phyloP scores from a whole-genome alignment of 78 protist species.

The Pigoraptor vietnamica region DNA sequence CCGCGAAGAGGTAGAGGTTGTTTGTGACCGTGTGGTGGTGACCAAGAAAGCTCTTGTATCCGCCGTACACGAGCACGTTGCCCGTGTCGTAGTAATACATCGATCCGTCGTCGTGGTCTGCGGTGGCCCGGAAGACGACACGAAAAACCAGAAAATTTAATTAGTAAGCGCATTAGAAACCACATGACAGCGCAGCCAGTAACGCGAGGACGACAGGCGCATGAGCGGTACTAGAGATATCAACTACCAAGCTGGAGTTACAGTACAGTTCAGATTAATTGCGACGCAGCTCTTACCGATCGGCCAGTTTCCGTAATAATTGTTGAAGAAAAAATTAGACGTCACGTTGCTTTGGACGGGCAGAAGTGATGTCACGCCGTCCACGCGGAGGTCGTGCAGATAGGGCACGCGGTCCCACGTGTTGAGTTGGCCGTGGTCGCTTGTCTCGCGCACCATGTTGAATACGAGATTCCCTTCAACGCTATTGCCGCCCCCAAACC shows the following conservation, averaged over 20 bases:
- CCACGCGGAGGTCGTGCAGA: neutral
- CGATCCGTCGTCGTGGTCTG: constrained; percentile 41
- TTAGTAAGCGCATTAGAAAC: no score
- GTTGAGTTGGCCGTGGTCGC: constrained; percentile 39
- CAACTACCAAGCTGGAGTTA: no score
- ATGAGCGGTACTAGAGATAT: no score
- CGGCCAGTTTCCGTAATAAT: neutral
- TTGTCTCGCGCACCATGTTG: constrained; percentile 30
- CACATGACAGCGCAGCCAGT: no score
- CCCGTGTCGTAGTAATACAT: neutral
- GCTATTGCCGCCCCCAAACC: constrained; percentile 25
- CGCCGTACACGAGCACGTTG: constrained; percentile 39
- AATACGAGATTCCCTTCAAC: constrained; percentile 25
- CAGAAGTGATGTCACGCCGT: neutral
- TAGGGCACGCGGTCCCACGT: neutral
- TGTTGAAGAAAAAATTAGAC: constrained; percentile 21
- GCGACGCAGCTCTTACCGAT: no score
- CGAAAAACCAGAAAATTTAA: no score
- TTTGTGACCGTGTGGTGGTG: neutral
- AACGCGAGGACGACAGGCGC: no score
- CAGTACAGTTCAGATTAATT: no score
- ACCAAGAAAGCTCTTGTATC: constrained; percentile 29
- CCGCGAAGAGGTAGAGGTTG: neutral
- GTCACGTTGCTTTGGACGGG: neutral
- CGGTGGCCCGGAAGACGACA: no score